Percentiles rank a stretch among this genome's conserved stretches.
Conservation (phyloP, 164 flowering plant genomes). For the Kingdonia uniflora region DNA sequence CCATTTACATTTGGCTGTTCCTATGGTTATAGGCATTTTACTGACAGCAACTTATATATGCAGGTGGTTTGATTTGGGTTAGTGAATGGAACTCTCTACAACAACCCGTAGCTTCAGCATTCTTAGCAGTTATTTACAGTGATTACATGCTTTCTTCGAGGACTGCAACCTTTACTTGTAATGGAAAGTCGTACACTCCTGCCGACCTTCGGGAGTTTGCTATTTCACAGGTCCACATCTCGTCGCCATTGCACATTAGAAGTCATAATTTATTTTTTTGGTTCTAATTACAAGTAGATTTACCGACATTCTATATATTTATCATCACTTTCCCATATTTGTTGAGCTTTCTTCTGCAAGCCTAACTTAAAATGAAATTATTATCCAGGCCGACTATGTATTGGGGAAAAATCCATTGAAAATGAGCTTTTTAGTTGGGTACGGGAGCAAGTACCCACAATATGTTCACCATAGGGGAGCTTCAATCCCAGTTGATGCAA, state of each 20-base stretch:
- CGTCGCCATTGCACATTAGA: too few species aligned
- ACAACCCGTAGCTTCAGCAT: background rate
- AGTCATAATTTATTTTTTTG: too few species aligned
- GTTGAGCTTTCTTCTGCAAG: too few species aligned
- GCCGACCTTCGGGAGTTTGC: background rate
- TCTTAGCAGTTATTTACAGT: background rate
- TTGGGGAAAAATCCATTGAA: background rate
- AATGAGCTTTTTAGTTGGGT: background rate
- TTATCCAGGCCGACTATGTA: slow-evolving; percentile 1
- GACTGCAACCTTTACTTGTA: background rate
- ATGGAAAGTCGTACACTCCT: background rate
- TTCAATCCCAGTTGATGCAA: background rate
- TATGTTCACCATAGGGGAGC: background rate
- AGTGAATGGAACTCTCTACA: background rate
- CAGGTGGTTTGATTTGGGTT: too few species aligned
- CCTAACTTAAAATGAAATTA: too few species aligned
- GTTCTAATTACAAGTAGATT: too few species aligned
- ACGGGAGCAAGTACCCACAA: background rate
- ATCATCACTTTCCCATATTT: too few species aligned
- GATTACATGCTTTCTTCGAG: slow-evolving; percentile 2
- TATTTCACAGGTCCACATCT: background rate
- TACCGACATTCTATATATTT: too few species aligned
- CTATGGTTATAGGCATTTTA: too few species aligned
- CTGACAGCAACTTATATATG: too few species aligned
- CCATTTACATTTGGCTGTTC: too few species aligned